Evolutionary conservation across 371 early-diverging fungal genomes (phyloP), one percentile per base, ranked within the genome.

Genomic region (Mortierella sp.): DNA sequence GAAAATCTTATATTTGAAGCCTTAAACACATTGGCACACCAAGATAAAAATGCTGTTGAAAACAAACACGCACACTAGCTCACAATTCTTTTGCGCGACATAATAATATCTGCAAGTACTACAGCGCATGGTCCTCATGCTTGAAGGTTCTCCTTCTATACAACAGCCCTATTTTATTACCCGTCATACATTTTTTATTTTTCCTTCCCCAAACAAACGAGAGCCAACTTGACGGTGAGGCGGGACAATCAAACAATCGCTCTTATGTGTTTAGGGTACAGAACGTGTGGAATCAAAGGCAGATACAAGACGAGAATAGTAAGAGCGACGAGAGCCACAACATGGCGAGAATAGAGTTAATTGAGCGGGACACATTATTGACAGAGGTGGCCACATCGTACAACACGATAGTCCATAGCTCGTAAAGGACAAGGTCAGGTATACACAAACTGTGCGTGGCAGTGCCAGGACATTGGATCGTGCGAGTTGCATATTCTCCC

Each of bases 261-360:
- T 57, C 58, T 26, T 57, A 11, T 12, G 5, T 57, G 58, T 57
- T 30, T 24, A 28, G 58, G 20, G 28, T 32, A 60, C 60, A 60
- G 39, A 37, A 37, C 12, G 39, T 37, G 60, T 60, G 60, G 39
- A 37, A 60, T 37, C 10, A 18, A 37, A 20, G 60, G 60, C 10
- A n/a, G 35, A n/a, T 51, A 18, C 51, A 51, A n/a, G 51, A n/a
- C 14, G 4, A n/a, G 35, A 26, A 35, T 10, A 59, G 35, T 35
- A 59, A 43, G 43, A 62, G 62, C 8, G 28, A 22, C 47, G 52
- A 51, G 64, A 64, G 64, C 64, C 35, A 24, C 12, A 51, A 20
- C 28, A 20, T 8, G 43, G 62, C 22, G 62, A 39, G 45, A 45
- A 35, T 60, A 60, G 32, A 64, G 64, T 64, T 64, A 64, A 64